phyloP scores from a whole-genome alignment of 164 flowering plant species.

The Buxus sempervirens region DNA sequence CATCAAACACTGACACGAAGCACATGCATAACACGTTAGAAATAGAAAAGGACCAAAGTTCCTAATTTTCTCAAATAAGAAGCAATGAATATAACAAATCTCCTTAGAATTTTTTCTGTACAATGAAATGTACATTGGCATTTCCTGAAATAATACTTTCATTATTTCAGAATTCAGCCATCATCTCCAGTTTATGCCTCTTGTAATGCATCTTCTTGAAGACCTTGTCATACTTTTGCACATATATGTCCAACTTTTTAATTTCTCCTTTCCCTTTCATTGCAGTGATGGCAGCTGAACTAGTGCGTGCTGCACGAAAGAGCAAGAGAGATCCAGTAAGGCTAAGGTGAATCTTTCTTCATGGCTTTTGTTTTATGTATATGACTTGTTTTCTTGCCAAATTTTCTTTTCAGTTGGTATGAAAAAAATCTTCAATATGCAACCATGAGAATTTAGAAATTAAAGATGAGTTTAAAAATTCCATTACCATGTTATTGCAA shows the following conservation, averaged over 20 bases:
- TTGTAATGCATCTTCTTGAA: not conserved
- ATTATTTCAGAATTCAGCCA: not conserved
- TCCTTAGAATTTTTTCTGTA: not conserved
- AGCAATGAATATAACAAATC: not conserved
- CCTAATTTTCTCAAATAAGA: not conserved
- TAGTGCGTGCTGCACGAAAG: conserved; percentile 70
- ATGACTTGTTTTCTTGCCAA: not conserved
- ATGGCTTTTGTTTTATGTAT: not conserved
- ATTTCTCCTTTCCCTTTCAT: conserved; percentile 9
- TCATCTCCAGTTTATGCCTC: no score
- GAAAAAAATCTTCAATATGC: not conserved
- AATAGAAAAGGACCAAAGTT: not conserved
- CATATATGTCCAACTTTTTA: not conserved
- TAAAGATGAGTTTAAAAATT: not conserved
- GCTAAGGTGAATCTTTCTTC: conserved; percentile 51
- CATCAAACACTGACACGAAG: not conserved
- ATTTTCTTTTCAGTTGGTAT: not conserved
- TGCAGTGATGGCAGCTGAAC: conserved; percentile 98
- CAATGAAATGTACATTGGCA: not conserved
- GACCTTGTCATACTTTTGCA: not conserved
- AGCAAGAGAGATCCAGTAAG: conserved; percentile 63
- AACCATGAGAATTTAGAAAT: not conserved
- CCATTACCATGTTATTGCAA: not conserved
- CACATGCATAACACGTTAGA: not conserved
- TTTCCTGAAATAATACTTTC: not conserved